Evolutionary conservation across 768 basidiomycete genomes (phyloP).

Genomic region (Lactarius vividus): DNA sequence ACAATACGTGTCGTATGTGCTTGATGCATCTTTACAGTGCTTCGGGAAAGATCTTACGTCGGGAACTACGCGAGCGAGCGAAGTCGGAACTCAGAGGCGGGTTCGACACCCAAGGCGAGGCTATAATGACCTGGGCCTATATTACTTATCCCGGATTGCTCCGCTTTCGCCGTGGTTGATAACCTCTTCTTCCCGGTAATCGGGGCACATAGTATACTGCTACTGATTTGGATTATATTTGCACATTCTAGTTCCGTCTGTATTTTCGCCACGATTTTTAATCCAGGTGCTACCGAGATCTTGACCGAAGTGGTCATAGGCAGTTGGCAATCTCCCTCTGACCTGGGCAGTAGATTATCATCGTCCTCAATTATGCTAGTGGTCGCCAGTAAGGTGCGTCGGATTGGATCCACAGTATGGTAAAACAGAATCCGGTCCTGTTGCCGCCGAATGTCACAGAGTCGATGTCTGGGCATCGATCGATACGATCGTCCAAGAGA

Average conservation of each 20-base stretch:
- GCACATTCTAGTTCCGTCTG: neutral
- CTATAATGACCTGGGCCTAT: neutral
- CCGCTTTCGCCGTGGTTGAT: neutral
- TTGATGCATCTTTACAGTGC: conserved; percentile 45
- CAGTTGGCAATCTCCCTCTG: neutral
- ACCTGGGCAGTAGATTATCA: neutral
- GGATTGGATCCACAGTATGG: too few relatives aligned
- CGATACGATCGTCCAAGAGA: neutral
- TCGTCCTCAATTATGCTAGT: neutral
- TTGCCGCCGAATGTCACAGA: neutral
- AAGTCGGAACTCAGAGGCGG: conserved; percentile 45
- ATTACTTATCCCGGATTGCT: neutral
- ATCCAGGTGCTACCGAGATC: neutral
- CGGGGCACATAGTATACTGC: neutral
- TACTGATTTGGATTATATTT: neutral
- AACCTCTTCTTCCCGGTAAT: neutral
- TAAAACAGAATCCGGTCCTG: too few relatives aligned
- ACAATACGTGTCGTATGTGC: neutral
- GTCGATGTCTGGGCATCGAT: neutral
- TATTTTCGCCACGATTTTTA: neutral
- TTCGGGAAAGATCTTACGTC: conserved; percentile 83
- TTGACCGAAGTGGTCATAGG: neutral
- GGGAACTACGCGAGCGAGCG: conserved; percentile 68
- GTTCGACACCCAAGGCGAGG: conserved; percentile 13
- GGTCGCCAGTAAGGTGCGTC: neutral